Evolutionary conservation across 768 basidiomycete genomes (phyloP), one percentile per base, ranked within the genome.

Genomic region (Sutorius australiensis): DNA sequence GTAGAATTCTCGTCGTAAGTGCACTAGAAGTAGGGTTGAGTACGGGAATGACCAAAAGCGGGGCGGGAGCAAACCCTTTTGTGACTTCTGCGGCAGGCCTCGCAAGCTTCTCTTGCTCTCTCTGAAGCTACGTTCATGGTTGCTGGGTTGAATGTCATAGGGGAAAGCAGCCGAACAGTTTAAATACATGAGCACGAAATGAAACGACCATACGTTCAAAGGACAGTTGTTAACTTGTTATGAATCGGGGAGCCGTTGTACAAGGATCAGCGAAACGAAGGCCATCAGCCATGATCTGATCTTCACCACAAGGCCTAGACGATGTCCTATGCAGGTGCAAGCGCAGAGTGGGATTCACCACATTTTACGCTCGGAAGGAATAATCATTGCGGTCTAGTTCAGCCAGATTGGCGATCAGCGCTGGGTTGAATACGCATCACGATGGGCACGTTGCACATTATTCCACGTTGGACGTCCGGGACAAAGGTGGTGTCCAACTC

Each of bases 21-120:
- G 47, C 65, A 66, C 65, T 66, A 32, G 24, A 5, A 24, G 14
- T 5, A 14, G 31, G 8, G 16, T 32, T 61, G 43, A 61, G 53
- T 16, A 39, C 9, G 34, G 32, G 40, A 14, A 42, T 8, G 10
- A 5, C 10, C 3, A 32, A 43, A 28, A 27, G 33, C 6, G 21
- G 12, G 43, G 9, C 4, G 43, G 10, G 33, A 9, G n/a, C 27
- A 8, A 4, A 67, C 65, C 58, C 44, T 65, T 45, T 66, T 66
- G 48, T 66, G 65, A 13, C 61, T 66, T 37, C 17, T 56, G 28
- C 64, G 65, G 39, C 65, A 66, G 39, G 58, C 31, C 0, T 52
- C 50, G 54, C 65, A 66, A n/a, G 65, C 65, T 37, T 58, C 61
- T 50, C 48, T 63, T 12, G 65, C 66, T 63, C 66, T 67, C 31